phyloP scores from a whole-genome alignment of 2,329 filamentous ascomycete genomes.

The Coniochaeta sp. region DNA sequence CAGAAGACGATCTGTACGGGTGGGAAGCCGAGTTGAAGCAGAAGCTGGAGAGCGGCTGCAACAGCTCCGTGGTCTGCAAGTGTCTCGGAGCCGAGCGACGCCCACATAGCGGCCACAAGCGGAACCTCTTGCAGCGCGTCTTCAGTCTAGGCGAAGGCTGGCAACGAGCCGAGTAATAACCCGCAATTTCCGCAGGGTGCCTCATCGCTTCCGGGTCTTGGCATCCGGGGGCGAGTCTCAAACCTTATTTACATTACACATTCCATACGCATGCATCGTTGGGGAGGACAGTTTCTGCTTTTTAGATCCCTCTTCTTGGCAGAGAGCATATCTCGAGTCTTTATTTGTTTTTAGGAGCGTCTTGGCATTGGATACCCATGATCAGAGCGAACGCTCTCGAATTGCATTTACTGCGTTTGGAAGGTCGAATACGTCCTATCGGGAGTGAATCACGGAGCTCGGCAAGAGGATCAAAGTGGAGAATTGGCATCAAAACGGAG shows the following conservation, averaged over 20 bases:
- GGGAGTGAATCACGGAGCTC: neutral
- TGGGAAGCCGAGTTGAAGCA: constrained; percentile 44
- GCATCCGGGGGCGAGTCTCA: neutral
- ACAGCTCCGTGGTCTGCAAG: constrained; percentile 4
- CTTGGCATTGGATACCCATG: constrained; percentile 1
- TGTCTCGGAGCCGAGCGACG: neutral
- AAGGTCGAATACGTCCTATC: neutral
- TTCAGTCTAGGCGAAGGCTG: constrained; percentile 18
- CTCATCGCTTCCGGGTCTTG: neutral
- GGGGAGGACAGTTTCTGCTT: neutral
- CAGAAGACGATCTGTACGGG: constrained; percentile 38
- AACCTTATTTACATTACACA: neutral
- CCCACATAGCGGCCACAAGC: constrained; percentile 13
- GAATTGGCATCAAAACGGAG: neutral
- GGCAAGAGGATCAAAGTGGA: neutral
- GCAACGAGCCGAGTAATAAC: neutral
- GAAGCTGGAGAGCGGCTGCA: constrained; percentile 11
- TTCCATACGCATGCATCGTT: neutral
- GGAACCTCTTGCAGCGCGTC: constrained; percentile 31
- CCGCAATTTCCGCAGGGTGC: neutral
- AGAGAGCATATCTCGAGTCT: neutral
- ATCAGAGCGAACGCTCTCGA: neutral
- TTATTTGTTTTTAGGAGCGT: neutral
- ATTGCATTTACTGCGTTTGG: neutral
- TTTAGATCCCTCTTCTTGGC: neutral